phyloP scores from a whole-genome alignment of 495 filamentous ascomycete species.

The Aspergillus haitiensis region DNA sequence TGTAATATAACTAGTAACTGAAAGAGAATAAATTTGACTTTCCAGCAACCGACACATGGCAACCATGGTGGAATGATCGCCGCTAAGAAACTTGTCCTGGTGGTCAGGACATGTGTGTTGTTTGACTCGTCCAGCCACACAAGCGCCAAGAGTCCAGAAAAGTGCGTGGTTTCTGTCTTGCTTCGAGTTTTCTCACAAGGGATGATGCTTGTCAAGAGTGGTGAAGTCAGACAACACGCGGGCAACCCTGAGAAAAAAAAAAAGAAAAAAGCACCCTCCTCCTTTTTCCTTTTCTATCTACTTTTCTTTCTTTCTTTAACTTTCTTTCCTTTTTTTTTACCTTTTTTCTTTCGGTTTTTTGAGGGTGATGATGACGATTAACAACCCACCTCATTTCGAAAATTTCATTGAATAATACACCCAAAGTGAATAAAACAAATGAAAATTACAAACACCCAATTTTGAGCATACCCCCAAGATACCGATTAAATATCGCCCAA shows the following conservation, averaged over 20 bases:
- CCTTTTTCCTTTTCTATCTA: neutral
- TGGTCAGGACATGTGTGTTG: slow-evolving; percentile 19
- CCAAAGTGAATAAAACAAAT: neutral
- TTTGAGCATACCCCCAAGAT: too few relatives aligned
- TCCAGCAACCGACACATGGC: slow-evolving; percentile 29
- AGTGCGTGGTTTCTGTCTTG: slow-evolving; percentile 16
- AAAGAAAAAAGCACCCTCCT: slow-evolving; percentile 1
- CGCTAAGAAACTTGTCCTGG: slow-evolving; percentile 23
- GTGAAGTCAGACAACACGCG: slow-evolving; percentile 19
- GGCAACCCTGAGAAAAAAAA: neutral
- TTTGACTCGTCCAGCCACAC: slow-evolving; percentile 25
- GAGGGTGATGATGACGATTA: neutral
- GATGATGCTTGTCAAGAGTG: slow-evolving; percentile 17
- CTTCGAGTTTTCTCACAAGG: slow-evolving; percentile 9
- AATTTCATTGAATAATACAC: neutral
- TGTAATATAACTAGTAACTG: neutral
- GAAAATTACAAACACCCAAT: slow-evolving; percentile 1
- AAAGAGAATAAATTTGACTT: slow-evolving; percentile 23
- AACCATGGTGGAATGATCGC: slow-evolving; percentile 34
- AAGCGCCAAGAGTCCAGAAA: slow-evolving; percentile 17
- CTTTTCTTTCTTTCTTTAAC: neutral
- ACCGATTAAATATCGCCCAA: too few relatives aligned
- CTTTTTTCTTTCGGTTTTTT: neutral
- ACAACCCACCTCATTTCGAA: neutral
- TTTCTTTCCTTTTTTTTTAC: neutral